Evolutionary conservation across 306 rosid genomes (phyloP).

Genomic region (Fragaria nilgerrensis): DNA sequence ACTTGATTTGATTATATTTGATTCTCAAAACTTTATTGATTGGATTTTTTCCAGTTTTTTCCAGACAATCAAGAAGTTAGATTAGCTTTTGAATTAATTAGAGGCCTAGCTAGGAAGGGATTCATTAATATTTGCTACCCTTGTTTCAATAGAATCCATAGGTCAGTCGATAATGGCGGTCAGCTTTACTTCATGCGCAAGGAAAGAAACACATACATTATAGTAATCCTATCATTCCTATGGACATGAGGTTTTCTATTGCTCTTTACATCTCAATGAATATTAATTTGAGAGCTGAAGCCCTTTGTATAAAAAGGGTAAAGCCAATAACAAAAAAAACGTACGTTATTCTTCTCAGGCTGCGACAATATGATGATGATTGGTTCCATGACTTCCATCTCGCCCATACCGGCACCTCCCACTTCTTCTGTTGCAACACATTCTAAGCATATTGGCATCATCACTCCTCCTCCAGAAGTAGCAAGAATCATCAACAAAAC

Average conservation of each 20-base stretch:
- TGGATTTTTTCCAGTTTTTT: too few species aligned
- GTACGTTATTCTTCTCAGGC: neutral
- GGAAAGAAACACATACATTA: too few species aligned
- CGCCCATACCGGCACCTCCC: conserved; percentile 1
- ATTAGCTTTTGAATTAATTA: too few species aligned
- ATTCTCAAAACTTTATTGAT: too few species aligned
- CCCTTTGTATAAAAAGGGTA: neutral
- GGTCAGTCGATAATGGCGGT: too few species aligned
- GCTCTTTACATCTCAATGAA: neutral
- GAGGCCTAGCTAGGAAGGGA: too few species aligned
- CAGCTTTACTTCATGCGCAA: too few species aligned
- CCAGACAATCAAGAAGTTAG: too few species aligned
- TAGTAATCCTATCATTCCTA: neutral
- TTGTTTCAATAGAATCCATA: too few species aligned
- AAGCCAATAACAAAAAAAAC: neutral
- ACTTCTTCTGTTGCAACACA: conserved; percentile 65
- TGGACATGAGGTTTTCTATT: neutral
- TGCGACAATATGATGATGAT: neutral
- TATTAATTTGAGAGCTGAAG: neutral
- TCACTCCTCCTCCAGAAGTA: conserved; percentile 82
- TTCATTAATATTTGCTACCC: too few species aligned
- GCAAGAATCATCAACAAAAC: conserved; percentile 86
- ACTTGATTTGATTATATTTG: too few species aligned
- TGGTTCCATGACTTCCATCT: neutral
- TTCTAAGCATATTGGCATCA: conserved; percentile 90